Evolutionary conservation across 495 filamentous ascomycete species (phyloP).

Genomic region (Podospora pseudopauciseta): DNA sequence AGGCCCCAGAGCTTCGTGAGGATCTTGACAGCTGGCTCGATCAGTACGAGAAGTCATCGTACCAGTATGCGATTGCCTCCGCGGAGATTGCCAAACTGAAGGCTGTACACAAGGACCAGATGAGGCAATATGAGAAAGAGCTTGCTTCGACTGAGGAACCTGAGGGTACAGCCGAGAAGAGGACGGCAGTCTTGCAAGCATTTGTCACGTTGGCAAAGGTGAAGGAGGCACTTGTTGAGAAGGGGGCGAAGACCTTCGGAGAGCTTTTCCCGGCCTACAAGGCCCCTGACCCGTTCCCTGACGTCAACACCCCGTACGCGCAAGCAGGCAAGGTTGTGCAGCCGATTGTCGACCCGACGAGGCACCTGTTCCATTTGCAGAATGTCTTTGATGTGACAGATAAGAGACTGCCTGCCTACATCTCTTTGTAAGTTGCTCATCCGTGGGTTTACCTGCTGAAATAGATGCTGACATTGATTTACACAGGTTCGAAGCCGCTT

Average conservation of each 20-base stretch:
- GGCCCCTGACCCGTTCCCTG: not conserved
- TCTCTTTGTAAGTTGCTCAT: constrained; percentile 42
- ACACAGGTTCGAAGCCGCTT: constrained; percentile 62
- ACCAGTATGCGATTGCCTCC: constrained; percentile 50
- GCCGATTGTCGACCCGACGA: not conserved
- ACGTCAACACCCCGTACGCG: not conserved
- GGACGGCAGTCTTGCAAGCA: constrained; percentile 44
- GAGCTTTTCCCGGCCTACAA: constrained; percentile 58
- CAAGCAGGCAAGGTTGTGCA: not conserved
- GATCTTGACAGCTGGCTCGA: constrained; percentile 43
- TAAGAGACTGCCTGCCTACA: constrained; percentile 50
- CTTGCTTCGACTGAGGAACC: constrained; percentile 20
- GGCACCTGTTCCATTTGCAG: not conserved
- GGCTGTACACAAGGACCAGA: constrained; percentile 12
- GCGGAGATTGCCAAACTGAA: constrained; percentile 27
- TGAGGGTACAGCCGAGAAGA: constrained; percentile 50
- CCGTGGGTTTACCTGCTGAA: not conserved
- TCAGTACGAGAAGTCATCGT: constrained; percentile 46
- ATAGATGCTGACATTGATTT: constrained; percentile 28
- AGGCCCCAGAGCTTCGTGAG: constrained; percentile 18
- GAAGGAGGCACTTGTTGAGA: constrained; percentile 49
- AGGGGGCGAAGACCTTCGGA: constrained; percentile 60
- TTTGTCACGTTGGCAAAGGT: constrained; percentile 51
- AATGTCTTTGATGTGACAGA: constrained; percentile 49
- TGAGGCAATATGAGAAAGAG: constrained; percentile 34